phyloP scores from a whole-genome alignment of 768 basidiomycete genomes.

The Myochromella boudieri region DNA sequence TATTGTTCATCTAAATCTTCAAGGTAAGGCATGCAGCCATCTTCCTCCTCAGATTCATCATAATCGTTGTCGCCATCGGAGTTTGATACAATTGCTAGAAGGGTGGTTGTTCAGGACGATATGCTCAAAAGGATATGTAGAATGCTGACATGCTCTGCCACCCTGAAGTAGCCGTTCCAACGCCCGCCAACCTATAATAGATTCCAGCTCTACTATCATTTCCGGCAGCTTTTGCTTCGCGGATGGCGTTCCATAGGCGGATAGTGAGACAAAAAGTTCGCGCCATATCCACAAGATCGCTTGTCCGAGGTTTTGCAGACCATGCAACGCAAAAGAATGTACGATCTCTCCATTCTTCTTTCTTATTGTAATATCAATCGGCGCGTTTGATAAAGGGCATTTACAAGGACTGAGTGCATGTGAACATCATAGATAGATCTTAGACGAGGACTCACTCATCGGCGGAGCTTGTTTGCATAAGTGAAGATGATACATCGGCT shows the following conservation, averaged over 20 bases:
- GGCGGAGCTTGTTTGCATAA: slow-evolving; percentile 36
- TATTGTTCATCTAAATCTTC: slow-evolving; percentile 32
- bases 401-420: slow-evolving; percentile 42
- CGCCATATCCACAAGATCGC: slow-evolving; percentile 68
- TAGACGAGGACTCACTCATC: slow-evolving; percentile 20
- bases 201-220: slow-evolving; percentile 62
- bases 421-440: not conserved
- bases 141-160: slow-evolving; percentile 48
- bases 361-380: slow-evolving; percentile 45
- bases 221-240: slow-evolving; percentile 35
- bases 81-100: not conserved
- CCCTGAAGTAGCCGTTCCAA: slow-evolving; percentile 55
- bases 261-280: slow-evolving; percentile 61
- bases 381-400: slow-evolving; percentile 48
- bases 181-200: slow-evolving; percentile 46
- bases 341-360: slow-evolving; percentile 40
- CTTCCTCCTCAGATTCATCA: slow-evolving; percentile 31
- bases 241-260: slow-evolving; percentile 33
- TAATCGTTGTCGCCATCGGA: slow-evolving; percentile 29
- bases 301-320: slow-evolving; percentile 44
- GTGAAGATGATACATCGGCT: slow-evolving; percentile 43
- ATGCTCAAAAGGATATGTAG: slow-evolving; percentile 4
- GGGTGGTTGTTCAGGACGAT: not conserved
- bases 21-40: slow-evolving; percentile 10
- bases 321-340: slow-evolving; percentile 48